These are phyloP conservation scores for Globisporangium nagaii DNA, from an alignment of 352 stramenopile species.

Conservation along the genomic window DNA sequence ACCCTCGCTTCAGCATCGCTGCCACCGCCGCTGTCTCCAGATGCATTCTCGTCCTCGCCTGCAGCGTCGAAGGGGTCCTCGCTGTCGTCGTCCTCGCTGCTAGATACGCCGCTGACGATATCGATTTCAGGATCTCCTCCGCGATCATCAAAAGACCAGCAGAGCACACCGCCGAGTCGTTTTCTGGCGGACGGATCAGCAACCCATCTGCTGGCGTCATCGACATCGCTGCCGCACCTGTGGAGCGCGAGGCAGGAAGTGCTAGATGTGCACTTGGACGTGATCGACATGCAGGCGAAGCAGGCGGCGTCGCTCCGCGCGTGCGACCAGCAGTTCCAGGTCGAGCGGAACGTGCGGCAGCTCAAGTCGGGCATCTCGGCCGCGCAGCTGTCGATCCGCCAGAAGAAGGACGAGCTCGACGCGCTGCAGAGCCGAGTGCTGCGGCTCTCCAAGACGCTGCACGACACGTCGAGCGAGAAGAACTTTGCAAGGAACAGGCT, in stretches of 20 bases:
- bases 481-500: conserved; percentile 43
- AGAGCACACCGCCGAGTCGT: neutral
- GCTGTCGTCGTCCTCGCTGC: neutral
- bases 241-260: conserved; percentile 32
- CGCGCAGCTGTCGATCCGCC: conserved; percentile 34
- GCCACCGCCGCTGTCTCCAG: neutral
- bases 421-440: conserved; percentile 42
- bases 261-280: conserved; percentile 40
- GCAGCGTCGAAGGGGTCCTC: neutral
- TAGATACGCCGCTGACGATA: conserved; percentile 2
- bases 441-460: conserved; percentile 33
- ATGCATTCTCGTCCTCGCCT: neutral
- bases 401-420: conserved; percentile 39
- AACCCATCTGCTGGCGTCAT: neutral
- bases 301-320: conserved; percentile 33
- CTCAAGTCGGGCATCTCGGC: conserved; percentile 31
- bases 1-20: neutral
- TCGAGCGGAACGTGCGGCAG: conserved; percentile 48
- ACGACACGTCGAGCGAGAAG: conserved; percentile 31
- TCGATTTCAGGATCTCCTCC: neutral
- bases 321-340: conserved; percentile 51
- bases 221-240: conserved; percentile 30
- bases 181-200: neutral
- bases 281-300: conserved; percentile 44
- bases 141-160: neutral